Evolutionary conservation across 441 rosid species (phyloP).

Genomic region (Biscutella laevigata): DNA sequence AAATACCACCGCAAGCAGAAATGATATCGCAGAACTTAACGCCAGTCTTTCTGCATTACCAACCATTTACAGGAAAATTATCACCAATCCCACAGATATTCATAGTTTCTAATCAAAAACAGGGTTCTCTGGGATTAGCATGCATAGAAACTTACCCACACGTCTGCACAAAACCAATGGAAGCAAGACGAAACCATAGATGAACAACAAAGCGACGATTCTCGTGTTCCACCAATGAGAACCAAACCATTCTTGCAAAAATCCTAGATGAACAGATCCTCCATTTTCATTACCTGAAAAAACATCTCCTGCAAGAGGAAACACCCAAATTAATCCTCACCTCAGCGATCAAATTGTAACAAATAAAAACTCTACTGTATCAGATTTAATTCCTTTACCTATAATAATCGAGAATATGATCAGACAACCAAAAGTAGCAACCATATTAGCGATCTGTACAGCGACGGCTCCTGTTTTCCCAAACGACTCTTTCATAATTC

Average conservation of each 20-base stretch:
- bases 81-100: not conserved
- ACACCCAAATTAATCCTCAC: not conserved
- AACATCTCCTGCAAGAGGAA: constrained; percentile 53
- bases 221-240: constrained; percentile 71
- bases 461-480: constrained; percentile 48
- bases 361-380: not conserved
- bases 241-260: constrained; percentile 79
- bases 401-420: constrained; percentile 57
- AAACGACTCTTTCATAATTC: constrained; percentile 69
- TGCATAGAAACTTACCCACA: constrained; percentile 44
- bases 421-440: constrained; percentile 69
- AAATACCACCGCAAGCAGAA: constrained; percentile 66
- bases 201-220: constrained; percentile 40
- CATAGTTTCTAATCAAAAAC: no score
- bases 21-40: constrained; percentile 66
- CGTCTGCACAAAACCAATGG: constrained; percentile 55
- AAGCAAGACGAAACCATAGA: constrained; percentile 44
- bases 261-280: constrained; percentile 54
- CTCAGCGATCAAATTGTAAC: not conserved
- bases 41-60: constrained; percentile 58
- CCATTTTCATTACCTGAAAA: constrained; percentile 46
- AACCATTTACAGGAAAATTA: not conserved
- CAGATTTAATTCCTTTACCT: constrained; percentile 26
- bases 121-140: no score
- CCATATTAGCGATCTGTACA: constrained; percentile 52